Percentiles rank a stretch among this genome's conserved stretches.
Conservation (phyloP, 148 eudicot genomes). For the Salicornia ramosissima region DNA sequence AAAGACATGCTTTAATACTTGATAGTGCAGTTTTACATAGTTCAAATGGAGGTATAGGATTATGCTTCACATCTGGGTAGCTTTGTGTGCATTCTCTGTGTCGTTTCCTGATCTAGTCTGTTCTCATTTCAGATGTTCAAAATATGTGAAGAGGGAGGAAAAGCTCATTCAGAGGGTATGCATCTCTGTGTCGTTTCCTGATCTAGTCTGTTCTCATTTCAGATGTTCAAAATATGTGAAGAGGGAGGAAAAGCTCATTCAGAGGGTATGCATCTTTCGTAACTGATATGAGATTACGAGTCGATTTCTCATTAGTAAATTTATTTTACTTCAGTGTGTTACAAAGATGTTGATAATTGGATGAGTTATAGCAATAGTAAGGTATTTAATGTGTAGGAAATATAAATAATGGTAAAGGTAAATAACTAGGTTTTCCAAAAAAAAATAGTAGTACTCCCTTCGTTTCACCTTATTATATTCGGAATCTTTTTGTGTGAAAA, state of each 20-base stretch:
- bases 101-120: background rate
- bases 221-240: constrained; percentile 54
- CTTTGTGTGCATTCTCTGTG: background rate
- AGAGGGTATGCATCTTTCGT: constrained; percentile 43
- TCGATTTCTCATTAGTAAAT: background rate
- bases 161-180: constrained; percentile 55
- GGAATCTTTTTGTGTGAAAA: too few relatives aligned
- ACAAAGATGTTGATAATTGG: background rate
- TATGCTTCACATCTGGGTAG: background rate
- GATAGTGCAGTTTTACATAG: background rate
- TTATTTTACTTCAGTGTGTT: background rate
- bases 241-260: constrained; percentile 41
- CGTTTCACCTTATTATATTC: too few relatives aligned
- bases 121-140: constrained; percentile 42
- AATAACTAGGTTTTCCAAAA: too few relatives aligned
- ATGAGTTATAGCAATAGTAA: too few relatives aligned
- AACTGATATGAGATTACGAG: background rate
- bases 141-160: constrained; percentile 41
- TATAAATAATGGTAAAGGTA: too few relatives aligned
- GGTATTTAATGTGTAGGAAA: too few relatives aligned
- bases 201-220: constrained; percentile 16
- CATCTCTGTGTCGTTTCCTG: background rate
- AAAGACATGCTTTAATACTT: background rate
- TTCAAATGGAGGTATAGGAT: background rate
- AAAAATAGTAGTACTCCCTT: too few relatives aligned